Evolutionary conservation across 1,284 basidiomycete species (phyloP).

Genomic region (Coniophora puteana): DNA sequence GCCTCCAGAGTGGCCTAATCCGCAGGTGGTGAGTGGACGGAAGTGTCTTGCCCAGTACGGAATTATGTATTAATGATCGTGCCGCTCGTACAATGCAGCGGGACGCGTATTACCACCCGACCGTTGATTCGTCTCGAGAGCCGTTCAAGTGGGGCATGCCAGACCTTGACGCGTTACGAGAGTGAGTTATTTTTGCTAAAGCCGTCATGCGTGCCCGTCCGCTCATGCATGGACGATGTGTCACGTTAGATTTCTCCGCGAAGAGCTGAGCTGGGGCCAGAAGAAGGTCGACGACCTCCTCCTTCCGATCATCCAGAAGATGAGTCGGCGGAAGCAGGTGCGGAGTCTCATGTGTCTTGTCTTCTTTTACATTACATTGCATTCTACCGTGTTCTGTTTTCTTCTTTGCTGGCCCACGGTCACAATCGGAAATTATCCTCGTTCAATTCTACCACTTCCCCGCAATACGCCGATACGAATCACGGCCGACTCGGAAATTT

Average conservation of each 20-base stretch:
- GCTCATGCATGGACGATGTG: not conserved
- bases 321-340: constrained; percentile 77
- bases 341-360: constrained; percentile 9
- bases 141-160: constrained; percentile 97
- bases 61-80: constrained; percentile 2
- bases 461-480: too few relatives aligned
- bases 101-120: constrained; percentile 91
- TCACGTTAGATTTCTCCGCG: constrained; percentile 66
- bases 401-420: too few relatives aligned
- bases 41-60: not conserved
- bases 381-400: constrained; percentile 3
- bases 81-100: constrained; percentile 47
- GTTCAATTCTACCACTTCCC: too few relatives aligned
- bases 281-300: constrained; percentile 90
- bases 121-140: constrained; percentile 88
- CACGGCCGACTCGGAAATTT: too few relatives aligned
- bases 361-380: constrained; percentile 2
- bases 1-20: constrained; percentile 84
- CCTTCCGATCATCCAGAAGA: constrained; percentile 90
- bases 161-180: constrained; percentile 86
- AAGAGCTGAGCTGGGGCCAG: constrained; percentile 86
- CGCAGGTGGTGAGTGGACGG: constrained; percentile 64
- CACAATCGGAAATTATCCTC: too few relatives aligned
- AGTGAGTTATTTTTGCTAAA: constrained; percentile 44
- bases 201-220: constrained; percentile 2